These are phyloP conservation scores for Aspergillus pseudoglaucus DNA, from an alignment of 2,329 filamentous ascomycete species.

Conservation along the genomic window DNA sequence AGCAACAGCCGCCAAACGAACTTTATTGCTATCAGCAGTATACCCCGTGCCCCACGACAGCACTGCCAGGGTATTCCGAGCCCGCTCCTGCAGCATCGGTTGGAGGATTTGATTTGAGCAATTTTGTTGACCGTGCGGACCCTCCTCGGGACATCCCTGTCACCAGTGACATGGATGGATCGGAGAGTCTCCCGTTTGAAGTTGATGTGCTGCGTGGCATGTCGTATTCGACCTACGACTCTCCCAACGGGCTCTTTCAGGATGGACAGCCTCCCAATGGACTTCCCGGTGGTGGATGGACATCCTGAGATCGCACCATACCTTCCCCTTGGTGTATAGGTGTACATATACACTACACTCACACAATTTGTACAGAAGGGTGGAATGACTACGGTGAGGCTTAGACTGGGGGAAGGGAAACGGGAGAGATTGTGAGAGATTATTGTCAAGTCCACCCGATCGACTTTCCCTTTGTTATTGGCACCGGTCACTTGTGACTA, in stretches of 20 bases:
- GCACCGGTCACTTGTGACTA: constrained; percentile 3
- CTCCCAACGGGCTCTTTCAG: neutral
- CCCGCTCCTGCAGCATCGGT: constrained; percentile 9
- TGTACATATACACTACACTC: neutral
- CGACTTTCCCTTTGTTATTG: constrained; percentile 3
- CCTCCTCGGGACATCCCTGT: constrained; percentile 18
- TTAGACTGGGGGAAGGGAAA: neutral
- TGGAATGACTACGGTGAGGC: neutral
- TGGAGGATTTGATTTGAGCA: constrained; percentile 16
- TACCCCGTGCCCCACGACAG: constrained; percentile 8
- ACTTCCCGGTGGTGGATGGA: constrained; percentile 8
- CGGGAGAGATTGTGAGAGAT: neutral
- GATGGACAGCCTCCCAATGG: neutral
- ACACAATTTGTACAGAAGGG: neutral
- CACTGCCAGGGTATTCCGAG: constrained; percentile 8
- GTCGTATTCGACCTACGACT: constrained; percentile 1
- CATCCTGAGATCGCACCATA: constrained; percentile 12
- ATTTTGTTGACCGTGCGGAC: constrained; percentile 23
- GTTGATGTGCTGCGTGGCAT: constrained; percentile 13
- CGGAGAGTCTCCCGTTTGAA: constrained; percentile 4
- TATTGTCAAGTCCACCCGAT: neutral
- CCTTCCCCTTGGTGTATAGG: constrained; percentile 14
- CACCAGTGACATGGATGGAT: constrained; percentile 19
- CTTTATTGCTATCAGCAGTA: constrained; percentile 7
- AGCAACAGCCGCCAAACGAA: neutral